phyloP scores from a whole-genome alignment of 257 asterid genomes.

The Primulina tabacum region DNA sequence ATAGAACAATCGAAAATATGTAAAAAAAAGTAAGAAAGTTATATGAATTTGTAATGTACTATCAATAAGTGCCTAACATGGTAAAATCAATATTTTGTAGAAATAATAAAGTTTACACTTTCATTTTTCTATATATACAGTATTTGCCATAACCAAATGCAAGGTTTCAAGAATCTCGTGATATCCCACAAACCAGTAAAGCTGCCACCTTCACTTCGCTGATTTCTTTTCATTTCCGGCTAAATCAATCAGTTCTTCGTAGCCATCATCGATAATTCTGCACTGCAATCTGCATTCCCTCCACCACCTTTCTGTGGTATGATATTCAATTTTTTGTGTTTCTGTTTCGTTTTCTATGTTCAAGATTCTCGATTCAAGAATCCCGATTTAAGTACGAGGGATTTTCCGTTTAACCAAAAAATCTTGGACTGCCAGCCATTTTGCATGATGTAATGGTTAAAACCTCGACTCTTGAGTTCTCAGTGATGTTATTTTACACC shows the following conservation, averaged over 20 bases:
- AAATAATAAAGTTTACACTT: too few species aligned
- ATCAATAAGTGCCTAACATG: too few species aligned
- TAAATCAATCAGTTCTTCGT: neutral
- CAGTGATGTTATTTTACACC: neutral
- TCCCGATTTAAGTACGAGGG: neutral
- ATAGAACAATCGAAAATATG: too few species aligned
- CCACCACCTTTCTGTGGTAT: neutral
- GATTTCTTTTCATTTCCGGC: neutral
- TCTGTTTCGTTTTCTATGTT: neutral
- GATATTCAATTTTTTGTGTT: neutral
- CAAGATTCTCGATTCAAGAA: constrained; percentile 26
- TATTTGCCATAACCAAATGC: neutral
- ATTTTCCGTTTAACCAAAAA: neutral
- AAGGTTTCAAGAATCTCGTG: neutral
- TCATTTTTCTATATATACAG: neutral
- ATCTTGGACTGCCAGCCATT: neutral
- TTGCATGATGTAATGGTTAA: neutral
- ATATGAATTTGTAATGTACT: too few species aligned
- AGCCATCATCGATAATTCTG: neutral
- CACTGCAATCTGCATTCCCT: neutral
- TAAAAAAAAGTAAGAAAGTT: too few species aligned
- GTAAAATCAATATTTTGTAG: too few species aligned
- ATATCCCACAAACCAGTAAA: neutral
- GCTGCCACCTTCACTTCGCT: neutral
- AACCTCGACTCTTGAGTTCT: neutral